These are phyloP conservation scores for Vaccinium darrowii DNA, from an alignment of 148 eudicot species.

Conservation along the genomic window DNA sequence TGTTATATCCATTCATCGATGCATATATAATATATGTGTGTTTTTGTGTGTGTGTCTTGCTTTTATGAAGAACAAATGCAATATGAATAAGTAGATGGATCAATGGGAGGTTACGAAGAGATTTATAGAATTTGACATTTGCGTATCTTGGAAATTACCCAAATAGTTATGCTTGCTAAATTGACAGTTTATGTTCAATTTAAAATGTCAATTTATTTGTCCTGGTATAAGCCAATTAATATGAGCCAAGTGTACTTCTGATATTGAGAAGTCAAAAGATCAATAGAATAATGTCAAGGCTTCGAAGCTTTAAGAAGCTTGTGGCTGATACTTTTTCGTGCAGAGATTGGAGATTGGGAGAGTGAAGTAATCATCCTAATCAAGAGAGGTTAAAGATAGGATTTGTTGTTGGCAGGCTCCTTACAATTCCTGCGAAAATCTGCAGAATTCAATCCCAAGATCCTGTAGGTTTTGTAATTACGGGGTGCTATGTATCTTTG, in stretches of 20 bases:
- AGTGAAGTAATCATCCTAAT: not conserved
- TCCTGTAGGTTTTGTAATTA: not conserved
- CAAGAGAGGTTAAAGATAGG: not conserved
- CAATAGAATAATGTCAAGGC: not conserved
- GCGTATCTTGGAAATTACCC: not conserved
- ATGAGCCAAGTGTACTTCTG: not conserved
- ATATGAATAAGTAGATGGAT: not conserved
- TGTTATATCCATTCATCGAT: too few species aligned
- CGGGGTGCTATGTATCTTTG: not conserved
- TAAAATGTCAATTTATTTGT: not conserved
- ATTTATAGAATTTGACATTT: not conserved
- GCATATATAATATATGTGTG: too few species aligned
- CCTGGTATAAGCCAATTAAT: not conserved
- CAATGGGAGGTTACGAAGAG: not conserved
- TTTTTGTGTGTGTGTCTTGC: not conserved
- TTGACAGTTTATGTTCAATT: not conserved
- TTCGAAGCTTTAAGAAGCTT: not conserved
- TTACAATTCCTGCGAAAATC: not conserved
- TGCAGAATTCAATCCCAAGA: not conserved
- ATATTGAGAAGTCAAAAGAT: not conserved
- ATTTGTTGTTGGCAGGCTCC: not conserved
- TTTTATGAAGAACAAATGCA: not conserved
- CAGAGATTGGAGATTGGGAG: not conserved
- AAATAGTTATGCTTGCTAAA: not conserved
- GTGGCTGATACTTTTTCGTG: not conserved